phyloP scores from a whole-genome alignment of 1,139 yeast genomes.

The Yamadazyma dendronema region DNA sequence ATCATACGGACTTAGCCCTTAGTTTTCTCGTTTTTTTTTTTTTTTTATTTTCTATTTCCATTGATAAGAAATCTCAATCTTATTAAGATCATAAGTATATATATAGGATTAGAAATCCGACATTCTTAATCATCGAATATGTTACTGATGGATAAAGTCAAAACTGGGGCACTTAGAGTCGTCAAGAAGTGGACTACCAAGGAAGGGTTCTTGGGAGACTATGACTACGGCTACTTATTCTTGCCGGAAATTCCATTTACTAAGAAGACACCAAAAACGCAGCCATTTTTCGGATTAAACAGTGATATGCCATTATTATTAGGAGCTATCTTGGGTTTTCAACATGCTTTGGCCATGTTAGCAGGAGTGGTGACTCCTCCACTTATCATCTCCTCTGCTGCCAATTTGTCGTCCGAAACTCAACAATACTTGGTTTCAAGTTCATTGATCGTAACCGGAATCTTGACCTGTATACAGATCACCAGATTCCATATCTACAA shows the following conservation, averaged over 20 bases:
- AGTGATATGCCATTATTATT: conserved; percentile 75
- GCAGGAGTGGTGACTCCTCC: conserved; percentile 94
- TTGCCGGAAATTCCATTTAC: conserved; percentile 74
- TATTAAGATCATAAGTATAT: too few relatives aligned
- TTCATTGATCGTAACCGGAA: conserved; percentile 72
- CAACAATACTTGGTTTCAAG: conserved; percentile 76
- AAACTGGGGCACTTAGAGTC: conserved; percentile 21
- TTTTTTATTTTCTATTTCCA: too few relatives aligned
- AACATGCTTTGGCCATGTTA: conserved; percentile 84
- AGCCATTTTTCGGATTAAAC: conserved; percentile 80
- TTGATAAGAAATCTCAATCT: too few relatives aligned
- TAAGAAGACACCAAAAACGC: conserved; percentile 47
- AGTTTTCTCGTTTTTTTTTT: too few relatives aligned
- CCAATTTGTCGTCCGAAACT: conserved; percentile 49
- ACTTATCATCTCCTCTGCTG: conserved; percentile 59
- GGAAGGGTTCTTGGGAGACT: conserved; percentile 80
- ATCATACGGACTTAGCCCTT: too few relatives aligned
- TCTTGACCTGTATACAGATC: conserved; percentile 73
- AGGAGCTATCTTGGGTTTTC: conserved; percentile 77
- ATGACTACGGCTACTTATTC: conserved; percentile 75
- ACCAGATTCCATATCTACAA: conserved; percentile 72
- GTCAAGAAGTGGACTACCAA: conserved; percentile 57
- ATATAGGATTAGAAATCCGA: not conserved
- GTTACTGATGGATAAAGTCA: conserved; percentile 8
- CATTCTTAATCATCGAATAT: not conserved